Evolutionary conservation across 83 land plant species (phyloP).

Genomic region (Picea mariana): DNA sequence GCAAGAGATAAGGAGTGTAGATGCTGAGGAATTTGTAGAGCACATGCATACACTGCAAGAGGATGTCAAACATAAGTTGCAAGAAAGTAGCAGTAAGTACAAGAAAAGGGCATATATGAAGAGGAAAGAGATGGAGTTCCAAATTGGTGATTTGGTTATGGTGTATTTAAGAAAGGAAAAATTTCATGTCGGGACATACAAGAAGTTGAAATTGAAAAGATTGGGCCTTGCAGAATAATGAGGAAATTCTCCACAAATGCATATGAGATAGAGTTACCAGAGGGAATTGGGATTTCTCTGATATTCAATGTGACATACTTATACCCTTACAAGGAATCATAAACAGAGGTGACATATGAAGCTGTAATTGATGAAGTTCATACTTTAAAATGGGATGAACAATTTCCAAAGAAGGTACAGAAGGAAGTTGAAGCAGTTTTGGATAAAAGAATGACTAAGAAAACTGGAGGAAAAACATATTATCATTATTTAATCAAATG

Average conservation of each 20-base stretch:
- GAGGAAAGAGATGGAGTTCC: neutral
- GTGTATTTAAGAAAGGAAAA: neutral
- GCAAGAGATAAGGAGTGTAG: too few species aligned
- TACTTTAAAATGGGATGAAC: neutral
- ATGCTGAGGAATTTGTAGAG: neutral
- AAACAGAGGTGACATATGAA: neutral
- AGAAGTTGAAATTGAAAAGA: neutral
- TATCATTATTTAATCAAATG: neutral
- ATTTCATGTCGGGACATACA: neutral
- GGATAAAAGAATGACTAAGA: neutral
- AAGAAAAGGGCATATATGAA: neutral
- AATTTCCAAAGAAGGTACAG: neutral
- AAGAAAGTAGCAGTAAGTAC: neutral
- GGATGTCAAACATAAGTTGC: neutral
- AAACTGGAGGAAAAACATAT: neutral
- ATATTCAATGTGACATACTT: neutral
- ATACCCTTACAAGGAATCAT: neutral
- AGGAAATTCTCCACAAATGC: neutral
- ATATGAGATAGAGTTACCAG: neutral
- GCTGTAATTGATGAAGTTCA: neutral
- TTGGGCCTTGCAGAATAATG: neutral
- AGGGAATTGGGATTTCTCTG: neutral
- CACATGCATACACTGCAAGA: neutral
- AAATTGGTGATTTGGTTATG: neutral
- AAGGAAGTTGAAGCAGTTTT: neutral